Conservation (phyloP, 2,329 filamentous ascomycete species). For the Coniochaeta hoffmannii region DNA sequence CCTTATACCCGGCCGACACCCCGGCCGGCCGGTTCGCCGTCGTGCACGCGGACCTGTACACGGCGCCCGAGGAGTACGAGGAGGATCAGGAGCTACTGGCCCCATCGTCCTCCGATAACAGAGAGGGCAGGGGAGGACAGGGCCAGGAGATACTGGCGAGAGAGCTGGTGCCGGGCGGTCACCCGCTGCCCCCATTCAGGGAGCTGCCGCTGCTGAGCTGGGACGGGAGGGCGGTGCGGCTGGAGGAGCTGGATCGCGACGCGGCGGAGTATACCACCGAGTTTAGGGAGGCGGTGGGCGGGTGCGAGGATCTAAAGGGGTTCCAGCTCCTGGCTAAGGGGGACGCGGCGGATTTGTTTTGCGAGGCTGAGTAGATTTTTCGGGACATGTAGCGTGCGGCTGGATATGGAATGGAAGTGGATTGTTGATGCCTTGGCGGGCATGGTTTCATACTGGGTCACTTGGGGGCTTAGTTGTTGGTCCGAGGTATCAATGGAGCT, state of each 20-base stretch:
- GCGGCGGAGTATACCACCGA: slow-evolving; percentile 44
- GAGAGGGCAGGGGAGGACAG: background rate
- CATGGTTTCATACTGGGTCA: too few relatives aligned
- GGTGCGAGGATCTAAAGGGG: slow-evolving; percentile 40
- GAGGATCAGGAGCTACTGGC: slow-evolving; percentile 17
- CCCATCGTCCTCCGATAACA: slow-evolving; percentile 16
- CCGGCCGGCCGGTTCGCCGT: slow-evolving; percentile 53
- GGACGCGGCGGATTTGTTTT: slow-evolving; percentile 58
- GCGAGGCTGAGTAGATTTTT: slow-evolving; percentile 31
- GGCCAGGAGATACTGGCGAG: slow-evolving; percentile 2
- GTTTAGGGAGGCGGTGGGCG: slow-evolving; percentile 62
- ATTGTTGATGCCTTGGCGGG: background rate
- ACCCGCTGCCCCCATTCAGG: slow-evolving; percentile 33
- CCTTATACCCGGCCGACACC: slow-evolving; percentile 65
- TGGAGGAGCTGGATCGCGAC: slow-evolving; percentile 30
- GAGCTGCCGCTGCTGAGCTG: slow-evolving; percentile 56
- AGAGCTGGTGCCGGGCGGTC: slow-evolving; percentile 26
- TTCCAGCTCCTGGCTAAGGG: slow-evolving; percentile 19
- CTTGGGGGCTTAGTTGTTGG: too few relatives aligned
- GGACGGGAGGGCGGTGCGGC: slow-evolving; percentile 44
- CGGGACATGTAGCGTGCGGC: background rate
- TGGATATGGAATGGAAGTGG: background rate
- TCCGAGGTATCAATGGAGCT: too few relatives aligned
- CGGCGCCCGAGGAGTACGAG: slow-evolving; percentile 62
- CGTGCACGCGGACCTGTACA: slow-evolving; percentile 69